Conservation (phyloP, 345 rosid genomes). For the Salix arbutifolia region DNA sequence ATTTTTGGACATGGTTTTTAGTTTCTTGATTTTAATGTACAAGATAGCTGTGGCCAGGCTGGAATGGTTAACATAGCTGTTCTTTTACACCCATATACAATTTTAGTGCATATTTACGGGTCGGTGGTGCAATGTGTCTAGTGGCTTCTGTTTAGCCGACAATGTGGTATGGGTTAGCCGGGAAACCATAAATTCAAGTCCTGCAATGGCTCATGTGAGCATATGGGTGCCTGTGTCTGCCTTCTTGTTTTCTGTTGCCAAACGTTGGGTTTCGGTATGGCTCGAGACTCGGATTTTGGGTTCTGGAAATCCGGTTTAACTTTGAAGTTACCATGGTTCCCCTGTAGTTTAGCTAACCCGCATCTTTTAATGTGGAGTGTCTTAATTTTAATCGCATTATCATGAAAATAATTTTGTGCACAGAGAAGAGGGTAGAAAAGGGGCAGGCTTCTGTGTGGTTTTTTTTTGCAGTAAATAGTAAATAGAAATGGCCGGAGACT, state of each 20-base stretch:
- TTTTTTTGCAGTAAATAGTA: not conserved
- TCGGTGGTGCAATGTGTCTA: slow-evolving; percentile 2
- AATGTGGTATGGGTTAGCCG: not conserved
- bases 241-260: not conserved
- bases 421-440: not conserved
- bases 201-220: not conserved
- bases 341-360: too few species aligned
- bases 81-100: slow-evolving; percentile 16
- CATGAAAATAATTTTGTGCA: not conserved
- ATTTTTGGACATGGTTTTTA: not conserved
- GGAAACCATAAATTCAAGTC: not conserved
- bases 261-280: not conserved
- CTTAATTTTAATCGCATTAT: not conserved
- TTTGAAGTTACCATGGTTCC: not conserved
- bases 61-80: slow-evolving; percentile 22
- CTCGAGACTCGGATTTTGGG: not conserved
- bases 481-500: slow-evolving; percentile 6
- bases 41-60: slow-evolving; percentile 42
- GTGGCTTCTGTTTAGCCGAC: slow-evolving; percentile 6
- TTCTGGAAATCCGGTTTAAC: not conserved
- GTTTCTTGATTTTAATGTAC: slow-evolving; percentile 8
- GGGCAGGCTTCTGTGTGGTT: not conserved
- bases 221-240: not conserved
- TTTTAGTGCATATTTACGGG: slow-evolving; percentile 4
- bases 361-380: too few species aligned